phyloP scores from a whole-genome alignment of 257 asterid species.

The Rubia yunnanensis region DNA sequence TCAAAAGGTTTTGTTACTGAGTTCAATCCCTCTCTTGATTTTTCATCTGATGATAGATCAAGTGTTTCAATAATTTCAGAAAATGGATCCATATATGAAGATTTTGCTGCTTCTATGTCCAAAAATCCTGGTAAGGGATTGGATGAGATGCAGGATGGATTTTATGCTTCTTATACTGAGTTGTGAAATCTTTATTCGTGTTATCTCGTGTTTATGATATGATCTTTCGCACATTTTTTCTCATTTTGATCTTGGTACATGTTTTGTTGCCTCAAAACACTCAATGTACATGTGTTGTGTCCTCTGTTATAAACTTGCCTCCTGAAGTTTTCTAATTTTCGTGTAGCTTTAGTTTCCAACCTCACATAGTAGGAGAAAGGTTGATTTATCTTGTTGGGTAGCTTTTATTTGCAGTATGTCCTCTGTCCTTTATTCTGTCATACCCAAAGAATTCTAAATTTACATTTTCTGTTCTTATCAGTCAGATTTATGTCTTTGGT shows the following conservation, averaged over 20 bases:
- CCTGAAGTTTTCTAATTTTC: neutral
- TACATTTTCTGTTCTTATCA: neutral
- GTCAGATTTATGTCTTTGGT: neutral
- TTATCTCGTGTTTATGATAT: too few relatives aligned
- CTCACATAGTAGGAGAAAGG: neutral
- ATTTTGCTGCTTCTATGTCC: conserved; percentile 46
- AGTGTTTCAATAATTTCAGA: conserved; percentile 22
- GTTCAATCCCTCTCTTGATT: conserved; percentile 22
- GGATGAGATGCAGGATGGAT: too few relatives aligned
- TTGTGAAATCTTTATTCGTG: too few relatives aligned
- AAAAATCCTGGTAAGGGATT: conserved; percentile 55
- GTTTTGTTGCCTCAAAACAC: neutral
- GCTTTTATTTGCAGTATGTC: neutral
- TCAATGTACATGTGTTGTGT: neutral
- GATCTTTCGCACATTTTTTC: too few relatives aligned
- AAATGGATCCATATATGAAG: conserved; percentile 27
- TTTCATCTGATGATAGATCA: conserved; percentile 18
- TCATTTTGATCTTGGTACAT: too few relatives aligned
- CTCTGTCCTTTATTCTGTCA: neutral
- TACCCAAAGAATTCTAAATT: neutral
- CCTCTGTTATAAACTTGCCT: neutral
- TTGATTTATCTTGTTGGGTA: neutral
- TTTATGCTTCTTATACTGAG: too few relatives aligned
- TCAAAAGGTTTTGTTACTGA: conserved; percentile 24
- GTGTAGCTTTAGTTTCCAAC: neutral